Evolutionary conservation across 768 basidiomycete species (phyloP).

Genomic region (Serendipita sp.): DNA sequence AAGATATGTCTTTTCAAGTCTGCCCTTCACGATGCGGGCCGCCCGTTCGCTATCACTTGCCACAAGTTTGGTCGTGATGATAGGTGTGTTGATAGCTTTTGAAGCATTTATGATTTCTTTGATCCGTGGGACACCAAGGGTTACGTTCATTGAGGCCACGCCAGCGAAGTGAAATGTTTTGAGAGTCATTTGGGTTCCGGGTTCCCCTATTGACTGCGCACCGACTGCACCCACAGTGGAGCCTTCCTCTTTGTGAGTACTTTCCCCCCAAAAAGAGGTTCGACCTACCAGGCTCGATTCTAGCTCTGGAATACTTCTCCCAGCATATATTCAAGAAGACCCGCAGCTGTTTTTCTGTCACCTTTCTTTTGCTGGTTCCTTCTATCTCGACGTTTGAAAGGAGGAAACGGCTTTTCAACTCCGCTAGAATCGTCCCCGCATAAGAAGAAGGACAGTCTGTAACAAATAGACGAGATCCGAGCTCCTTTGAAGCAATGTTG

Average conservation of each 20-base stretch:
- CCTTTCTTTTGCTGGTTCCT: constrained; percentile 82
- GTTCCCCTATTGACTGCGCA: constrained; percentile 97
- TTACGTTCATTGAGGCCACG: constrained; percentile 99
- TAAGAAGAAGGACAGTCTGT: too few relatives aligned
- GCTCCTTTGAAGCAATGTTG: constrained; percentile 48
- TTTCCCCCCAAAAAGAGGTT: neutral
- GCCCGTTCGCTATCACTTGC: constrained; percentile 77
- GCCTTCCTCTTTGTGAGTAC: constrained; percentile 28
- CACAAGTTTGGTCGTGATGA: constrained; percentile 91
- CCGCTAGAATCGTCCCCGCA: neutral
- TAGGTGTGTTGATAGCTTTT: constrained; percentile 93
- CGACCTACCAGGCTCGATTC: constrained; percentile 76
- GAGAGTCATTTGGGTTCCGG: constrained; percentile 97
- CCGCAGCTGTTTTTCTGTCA: constrained; percentile 64
- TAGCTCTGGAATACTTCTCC: constrained; percentile 84
- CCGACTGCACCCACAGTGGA: constrained; percentile 98
- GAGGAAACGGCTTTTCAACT: neutral
- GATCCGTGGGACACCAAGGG: constrained; percentile 97
- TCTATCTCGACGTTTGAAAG: constrained; percentile 35
- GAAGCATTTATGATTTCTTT: constrained; percentile 99
- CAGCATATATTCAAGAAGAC: constrained; percentile 77
- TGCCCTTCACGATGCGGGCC: constrained; percentile 91
- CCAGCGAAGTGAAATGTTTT: constrained; percentile 99
- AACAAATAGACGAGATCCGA: constrained; percentile 17
- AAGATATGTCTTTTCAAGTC: constrained; percentile 85